Conservation (phyloP, 805 yeast species). For the Blastobotrys chiropterorum region DNA sequence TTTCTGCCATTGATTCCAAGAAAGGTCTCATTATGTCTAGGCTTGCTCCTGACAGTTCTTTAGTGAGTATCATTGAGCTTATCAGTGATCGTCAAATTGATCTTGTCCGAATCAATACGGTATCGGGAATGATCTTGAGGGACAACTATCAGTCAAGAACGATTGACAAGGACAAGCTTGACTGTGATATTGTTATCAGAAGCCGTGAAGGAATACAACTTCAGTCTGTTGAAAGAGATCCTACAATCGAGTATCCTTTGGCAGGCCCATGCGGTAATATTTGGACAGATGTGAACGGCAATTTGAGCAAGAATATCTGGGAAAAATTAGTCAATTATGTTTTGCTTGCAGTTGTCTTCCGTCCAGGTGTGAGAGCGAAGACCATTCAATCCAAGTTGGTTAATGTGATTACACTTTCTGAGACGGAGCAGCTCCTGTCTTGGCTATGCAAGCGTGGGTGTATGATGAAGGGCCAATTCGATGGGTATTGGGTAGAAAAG, state of each 20-base stretch:
- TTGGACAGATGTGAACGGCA: conserved; percentile 68
- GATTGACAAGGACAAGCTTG: conserved; percentile 60
- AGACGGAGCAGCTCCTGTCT: conserved; percentile 22
- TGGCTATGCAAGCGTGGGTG: conserved; percentile 22
- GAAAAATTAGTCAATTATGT: conserved; percentile 44
- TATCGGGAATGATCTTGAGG: not conserved
- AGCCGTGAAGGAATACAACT: conserved; percentile 9
- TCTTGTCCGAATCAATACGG: conserved; percentile 43
- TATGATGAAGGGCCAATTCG: conserved; percentile 10
- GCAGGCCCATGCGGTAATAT: conserved; percentile 11
- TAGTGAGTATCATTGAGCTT: conserved; percentile 55
- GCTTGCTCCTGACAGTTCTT: conserved; percentile 54
- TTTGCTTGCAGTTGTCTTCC: conserved; percentile 39
- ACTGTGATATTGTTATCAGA: conserved; percentile 50
- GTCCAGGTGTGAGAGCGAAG: conserved; percentile 46
- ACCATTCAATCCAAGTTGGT: conserved; percentile 21
- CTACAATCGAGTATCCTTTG: conserved; percentile 10
- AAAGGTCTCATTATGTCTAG: conserved; percentile 53
- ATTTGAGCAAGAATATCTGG: conserved; percentile 59
- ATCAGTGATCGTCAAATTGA: conserved; percentile 39
- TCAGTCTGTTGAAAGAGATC: conserved; percentile 9
- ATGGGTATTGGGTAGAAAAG: conserved; percentile 20
- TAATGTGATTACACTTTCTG: conserved; percentile 22
- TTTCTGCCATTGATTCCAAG: conserved; percentile 36
- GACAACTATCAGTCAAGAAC: conserved; percentile 69